Conservation (phyloP, 257 asterid genomes). For the Jacaranda copaia region DNA sequence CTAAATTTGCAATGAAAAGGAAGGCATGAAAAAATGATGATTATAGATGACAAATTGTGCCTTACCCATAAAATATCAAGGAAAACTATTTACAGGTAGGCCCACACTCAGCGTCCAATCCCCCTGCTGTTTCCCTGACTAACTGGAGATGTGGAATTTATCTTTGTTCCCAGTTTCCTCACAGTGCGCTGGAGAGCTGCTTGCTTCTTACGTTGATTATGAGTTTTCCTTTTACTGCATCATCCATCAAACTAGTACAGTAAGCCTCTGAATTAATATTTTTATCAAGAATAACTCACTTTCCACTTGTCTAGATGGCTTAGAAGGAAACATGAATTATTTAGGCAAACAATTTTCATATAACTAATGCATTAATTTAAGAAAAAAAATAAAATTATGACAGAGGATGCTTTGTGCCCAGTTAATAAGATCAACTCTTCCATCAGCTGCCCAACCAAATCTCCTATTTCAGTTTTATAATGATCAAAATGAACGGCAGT, state of each 20-base stretch:
- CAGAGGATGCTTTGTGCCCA: neutral
- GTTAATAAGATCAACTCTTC: conserved; percentile 5
- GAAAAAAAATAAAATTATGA: neutral
- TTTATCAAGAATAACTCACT: neutral
- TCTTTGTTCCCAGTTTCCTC: conserved; percentile 69
- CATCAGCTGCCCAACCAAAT: neutral
- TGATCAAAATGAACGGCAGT: neutral
- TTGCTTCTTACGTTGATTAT: conserved; percentile 64
- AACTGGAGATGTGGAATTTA: conserved; percentile 46
- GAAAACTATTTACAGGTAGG: conserved; percentile 33
- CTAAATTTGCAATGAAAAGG: neutral
- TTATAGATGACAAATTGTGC: neutral
- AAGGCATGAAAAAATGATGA: conserved; percentile 3
- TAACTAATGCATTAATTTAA: neutral
- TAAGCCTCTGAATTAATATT: conserved; percentile 25
- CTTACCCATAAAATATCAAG: conserved; percentile 41
- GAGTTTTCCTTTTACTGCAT: conserved; percentile 74
- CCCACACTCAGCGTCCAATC: conserved; percentile 44
- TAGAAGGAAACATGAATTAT: conserved; percentile 6
- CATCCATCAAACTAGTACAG: conserved; percentile 17
- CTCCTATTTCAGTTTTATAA: conserved; percentile 2
- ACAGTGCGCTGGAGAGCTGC: conserved; percentile 65
- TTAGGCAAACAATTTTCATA: neutral
- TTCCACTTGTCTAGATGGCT: conserved; percentile 4
- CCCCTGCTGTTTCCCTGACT: conserved; percentile 49